These are phyloP conservation scores for Colletotrichum sp. DNA, from an alignment of 2,329 filamentous ascomycete species.

Conservation along the genomic window DNA sequence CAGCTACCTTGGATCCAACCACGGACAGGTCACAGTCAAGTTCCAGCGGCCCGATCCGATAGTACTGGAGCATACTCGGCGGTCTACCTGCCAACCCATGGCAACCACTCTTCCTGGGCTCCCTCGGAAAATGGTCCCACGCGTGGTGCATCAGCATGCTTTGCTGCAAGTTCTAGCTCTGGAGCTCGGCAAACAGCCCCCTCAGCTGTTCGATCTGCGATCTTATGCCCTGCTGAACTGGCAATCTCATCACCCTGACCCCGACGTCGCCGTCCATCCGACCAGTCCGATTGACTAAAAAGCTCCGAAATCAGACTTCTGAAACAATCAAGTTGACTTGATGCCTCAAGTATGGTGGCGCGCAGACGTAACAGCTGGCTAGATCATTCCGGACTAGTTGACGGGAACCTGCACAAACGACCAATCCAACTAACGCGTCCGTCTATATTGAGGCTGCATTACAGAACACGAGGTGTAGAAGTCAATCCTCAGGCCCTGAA, in stretches of 20 bases:
- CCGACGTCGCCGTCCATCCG: neutral
- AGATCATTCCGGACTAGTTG: constrained; percentile 33
- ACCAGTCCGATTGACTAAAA: constrained; percentile 2
- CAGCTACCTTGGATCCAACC: neutral
- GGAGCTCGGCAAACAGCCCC: neutral
- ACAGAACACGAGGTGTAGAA: constrained; percentile 29
- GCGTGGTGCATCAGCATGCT: neutral
- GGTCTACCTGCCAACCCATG: neutral
- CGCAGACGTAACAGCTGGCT: constrained; percentile 7
- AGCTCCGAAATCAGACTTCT: constrained; percentile 26
- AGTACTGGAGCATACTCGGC: constrained; percentile 12
- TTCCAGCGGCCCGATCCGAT: constrained; percentile 33
- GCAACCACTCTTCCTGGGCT: neutral
- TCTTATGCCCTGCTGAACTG: constrained; percentile 3
- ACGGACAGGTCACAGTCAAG: neutral
- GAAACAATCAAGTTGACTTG: constrained; percentile 28
- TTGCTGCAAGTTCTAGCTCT: neutral
- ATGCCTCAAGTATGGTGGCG: constrained; percentile 9
- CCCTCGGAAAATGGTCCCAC: neutral
- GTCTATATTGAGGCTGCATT: constrained; percentile 33
- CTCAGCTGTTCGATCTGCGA: constrained; percentile 23
- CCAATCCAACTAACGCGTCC: constrained; percentile 22
- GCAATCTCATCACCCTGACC: neutral
- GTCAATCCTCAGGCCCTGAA: neutral
- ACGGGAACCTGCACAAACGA: constrained; percentile 46